Percentiles rank a stretch among this genome's conserved stretches.
phyloP scores from a whole-genome alignment of 1,139 yeast species.

The Nakaseomyces kungkrabaensis region DNA sequence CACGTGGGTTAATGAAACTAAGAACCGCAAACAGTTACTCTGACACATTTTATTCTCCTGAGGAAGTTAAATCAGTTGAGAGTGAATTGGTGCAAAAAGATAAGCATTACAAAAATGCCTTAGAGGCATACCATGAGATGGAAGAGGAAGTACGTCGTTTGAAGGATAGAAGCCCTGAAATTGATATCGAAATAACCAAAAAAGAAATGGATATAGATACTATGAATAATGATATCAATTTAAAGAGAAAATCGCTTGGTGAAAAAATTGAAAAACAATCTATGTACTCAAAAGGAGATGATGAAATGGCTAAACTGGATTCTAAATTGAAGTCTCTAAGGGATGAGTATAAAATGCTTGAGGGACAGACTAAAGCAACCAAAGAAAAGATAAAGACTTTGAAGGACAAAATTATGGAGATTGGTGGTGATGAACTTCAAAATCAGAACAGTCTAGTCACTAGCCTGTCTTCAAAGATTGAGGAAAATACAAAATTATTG shows the following conservation, averaged over 20 bases:
- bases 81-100: constrained; percentile 48
- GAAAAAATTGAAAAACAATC: constrained; percentile 19
- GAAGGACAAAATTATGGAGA: constrained; percentile 74
- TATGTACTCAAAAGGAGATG: constrained; percentile 12
- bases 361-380: constrained; percentile 46
- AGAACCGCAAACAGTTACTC: constrained; percentile 13
- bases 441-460: constrained; percentile 68
- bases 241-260: constrained; percentile 24
- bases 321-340: constrained; percentile 15
- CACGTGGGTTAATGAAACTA: constrained; percentile 35
- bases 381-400: constrained; percentile 50
- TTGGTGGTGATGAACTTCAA: constrained; percentile 83
- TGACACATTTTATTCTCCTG: constrained; percentile 35
- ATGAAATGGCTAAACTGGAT: constrained; percentile 36
- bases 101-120: constrained; percentile 42
- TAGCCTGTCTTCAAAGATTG: neutral
- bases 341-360: constrained; percentile 32
- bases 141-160: constrained; percentile 47
- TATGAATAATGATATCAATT: constrained; percentile 31
- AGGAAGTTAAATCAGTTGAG: constrained; percentile 50
- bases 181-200: constrained; percentile 55
- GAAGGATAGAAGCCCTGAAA: constrained; percentile 57
- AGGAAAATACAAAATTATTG: constrained; percentile 32
- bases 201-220: constrained; percentile 58
- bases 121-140: constrained; percentile 49